These are phyloP conservation scores for Solanum clarkiae DNA, from an alignment of 257 asterid species.

Conservation along the genomic window DNA sequence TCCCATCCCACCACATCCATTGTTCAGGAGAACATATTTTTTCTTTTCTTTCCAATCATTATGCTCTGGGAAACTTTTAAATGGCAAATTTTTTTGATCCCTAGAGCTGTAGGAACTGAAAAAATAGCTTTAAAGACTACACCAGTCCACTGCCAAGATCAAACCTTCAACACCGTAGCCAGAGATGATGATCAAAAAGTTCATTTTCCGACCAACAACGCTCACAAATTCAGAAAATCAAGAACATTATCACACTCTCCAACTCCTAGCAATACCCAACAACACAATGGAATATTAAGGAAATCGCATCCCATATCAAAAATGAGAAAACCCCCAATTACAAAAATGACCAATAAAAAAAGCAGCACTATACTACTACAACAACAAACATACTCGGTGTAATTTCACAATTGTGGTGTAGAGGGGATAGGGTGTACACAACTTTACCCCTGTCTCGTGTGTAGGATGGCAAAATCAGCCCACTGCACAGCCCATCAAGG, in stretches of 20 bases:
- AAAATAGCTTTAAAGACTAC: background rate
- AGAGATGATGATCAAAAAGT: background rate
- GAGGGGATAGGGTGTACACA: no score
- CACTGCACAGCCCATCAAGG: no score
- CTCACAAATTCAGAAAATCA: background rate
- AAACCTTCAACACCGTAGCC: background rate
- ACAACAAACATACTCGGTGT: no score
- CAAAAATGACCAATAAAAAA: background rate
- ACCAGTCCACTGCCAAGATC: background rate
- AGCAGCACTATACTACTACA: no score
- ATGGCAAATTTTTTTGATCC: background rate
- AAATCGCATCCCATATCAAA: background rate
- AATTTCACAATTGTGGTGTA: no score
- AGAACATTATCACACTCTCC: background rate
- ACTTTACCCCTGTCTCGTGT: no score
- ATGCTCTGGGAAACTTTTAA: background rate
- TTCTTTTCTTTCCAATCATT: background rate
- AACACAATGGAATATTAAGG: background rate
- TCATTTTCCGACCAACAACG: background rate
- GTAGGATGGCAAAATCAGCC: no score
- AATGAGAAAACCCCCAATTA: background rate
- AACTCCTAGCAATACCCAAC: background rate
- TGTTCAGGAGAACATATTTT: background rate
- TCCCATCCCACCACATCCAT: background rate
- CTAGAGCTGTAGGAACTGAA: background rate